Base-by-base conservation (phyloP, 2,329 filamentous ascomycete species). In the Neonectria magnoliae region DNA sequence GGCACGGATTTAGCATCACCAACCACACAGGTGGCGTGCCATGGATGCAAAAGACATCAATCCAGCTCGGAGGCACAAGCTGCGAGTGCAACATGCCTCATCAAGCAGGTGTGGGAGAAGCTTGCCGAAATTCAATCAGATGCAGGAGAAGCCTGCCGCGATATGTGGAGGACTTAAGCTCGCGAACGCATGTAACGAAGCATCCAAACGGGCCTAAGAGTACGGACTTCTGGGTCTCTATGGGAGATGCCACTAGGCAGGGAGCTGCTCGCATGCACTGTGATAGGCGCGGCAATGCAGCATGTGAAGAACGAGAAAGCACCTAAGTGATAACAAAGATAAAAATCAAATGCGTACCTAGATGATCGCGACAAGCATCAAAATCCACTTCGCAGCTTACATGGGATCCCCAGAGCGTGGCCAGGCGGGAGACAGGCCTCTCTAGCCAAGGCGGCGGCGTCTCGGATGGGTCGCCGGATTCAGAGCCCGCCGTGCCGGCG, bases 351-450 rank as follows among this genome's bases (percentile, higher is more conserved):
- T 16, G 20, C 70, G 45, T 74, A 74, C 72, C 72, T 57, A 74
- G 64, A 71, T 74, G 72, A 57, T 74, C 72, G 33, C 72, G 70
- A 20, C 68, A 66, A 25, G 57, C 57, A 16, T 62, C 65, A 22
- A 72, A 60, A 33, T 74, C 72, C 29, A 74, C 72, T 51, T 74
- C 70, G 36, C 72, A 74, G 53, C 72, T 74, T 22, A 74, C 63
- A 50, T 70, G 60, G 27, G 70, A 54, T 16, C 6, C 38, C 72
- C 72, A 74, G 44, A 72, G 68, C 16, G 48, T 59, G 20, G 51
- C 62, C 29, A 71, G 50, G 14, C 60, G 54, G 22, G 59, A 60
- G 42, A 31, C 22, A 20, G 48, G 41, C n/a, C 5, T 51, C 29
- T 57, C 50, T 5, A 38, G 59, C 65, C 55, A 53, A 42, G 59